Conservation (phyloP, 331 rosid genomes). For the Spiraea crenata region DNA sequence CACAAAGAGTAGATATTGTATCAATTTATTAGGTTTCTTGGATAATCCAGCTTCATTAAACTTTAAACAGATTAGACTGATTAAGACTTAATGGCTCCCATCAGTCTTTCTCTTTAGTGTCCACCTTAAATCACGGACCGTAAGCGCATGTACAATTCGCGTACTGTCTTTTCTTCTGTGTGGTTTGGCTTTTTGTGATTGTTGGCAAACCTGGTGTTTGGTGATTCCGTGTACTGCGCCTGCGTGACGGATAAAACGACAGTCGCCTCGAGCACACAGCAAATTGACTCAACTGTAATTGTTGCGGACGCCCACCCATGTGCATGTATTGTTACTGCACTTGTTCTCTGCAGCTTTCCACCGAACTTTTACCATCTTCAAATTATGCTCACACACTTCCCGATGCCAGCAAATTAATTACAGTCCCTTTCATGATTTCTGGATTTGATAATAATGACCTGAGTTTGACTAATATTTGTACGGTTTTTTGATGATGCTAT, state of each 20-base stretch:
- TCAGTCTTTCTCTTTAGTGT: background rate
- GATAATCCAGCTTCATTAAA: too few species aligned
- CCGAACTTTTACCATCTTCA: constrained; percentile 13
- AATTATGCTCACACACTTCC: constrained; percentile 2
- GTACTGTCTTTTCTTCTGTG: constrained; percentile 43
- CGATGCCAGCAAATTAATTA: background rate
- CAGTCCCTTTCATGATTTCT: constrained; percentile 2
- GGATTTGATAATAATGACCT: background rate
- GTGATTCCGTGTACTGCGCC: constrained; percentile 32
- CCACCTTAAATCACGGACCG: constrained; percentile 45
- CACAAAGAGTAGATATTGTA: background rate
- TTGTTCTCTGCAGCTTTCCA: constrained; percentile 31
- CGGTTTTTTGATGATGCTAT: background rate
- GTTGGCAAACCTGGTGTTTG: constrained; percentile 24
- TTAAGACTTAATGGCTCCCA: too few species aligned
- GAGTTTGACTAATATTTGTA: background rate
- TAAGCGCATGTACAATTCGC: constrained; percentile 32
- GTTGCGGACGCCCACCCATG: constrained; percentile 53
- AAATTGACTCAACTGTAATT: constrained; percentile 17
- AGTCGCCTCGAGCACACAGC: background rate
- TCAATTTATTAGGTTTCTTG: too few species aligned
- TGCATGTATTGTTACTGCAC: constrained; percentile 20
- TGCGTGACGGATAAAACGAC: constrained; percentile 27
- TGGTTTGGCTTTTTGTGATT: constrained; percentile 40
- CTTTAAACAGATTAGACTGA: too few species aligned